These are phyloP conservation scores for Ligustrum vulgare DNA, from an alignment of 257 asterid genomes.

Conservation along the genomic window DNA sequence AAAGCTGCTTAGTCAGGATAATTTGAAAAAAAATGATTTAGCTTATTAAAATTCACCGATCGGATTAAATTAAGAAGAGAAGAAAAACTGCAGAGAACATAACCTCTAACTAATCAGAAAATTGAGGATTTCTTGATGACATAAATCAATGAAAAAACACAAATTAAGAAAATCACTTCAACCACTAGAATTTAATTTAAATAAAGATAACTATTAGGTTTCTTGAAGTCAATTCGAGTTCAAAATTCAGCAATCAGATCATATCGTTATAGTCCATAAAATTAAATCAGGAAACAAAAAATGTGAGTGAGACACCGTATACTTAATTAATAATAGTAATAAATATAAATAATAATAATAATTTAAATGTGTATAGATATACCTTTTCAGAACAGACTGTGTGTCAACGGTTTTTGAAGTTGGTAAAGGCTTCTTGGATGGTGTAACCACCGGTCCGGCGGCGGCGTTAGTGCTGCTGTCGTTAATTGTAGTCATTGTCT, in stretches of 20 bases:
- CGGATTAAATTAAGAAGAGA: not conserved
- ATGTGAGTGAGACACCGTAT: not conserved
- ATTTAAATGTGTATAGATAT: not conserved
- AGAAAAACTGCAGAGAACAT: not conserved
- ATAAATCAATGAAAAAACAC: not conserved
- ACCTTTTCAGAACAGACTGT: conserved; percentile 17
- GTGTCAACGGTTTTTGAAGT: conserved; percentile 38
- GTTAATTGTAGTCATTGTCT: conserved; percentile 53
- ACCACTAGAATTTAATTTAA: not conserved
- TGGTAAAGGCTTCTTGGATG: conserved; percentile 32
- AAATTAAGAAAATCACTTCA: not conserved
- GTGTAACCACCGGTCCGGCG: conserved; percentile 22
- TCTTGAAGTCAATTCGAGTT: not conserved
- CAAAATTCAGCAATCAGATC: not conserved
- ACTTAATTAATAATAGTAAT: not conserved
- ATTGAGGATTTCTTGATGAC: not conserved
- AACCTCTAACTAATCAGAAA: not conserved
- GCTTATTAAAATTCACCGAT: not conserved
- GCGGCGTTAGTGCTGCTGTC: conserved; percentile 54
- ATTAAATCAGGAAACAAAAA: not conserved
- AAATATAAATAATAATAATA: not conserved
- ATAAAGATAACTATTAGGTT: not conserved
- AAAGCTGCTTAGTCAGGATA: not conserved
- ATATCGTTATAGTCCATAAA: not conserved
- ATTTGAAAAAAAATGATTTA: too few relatives aligned